A percentile compares a stretch with the other conserved stretches of the same genome.
These are phyloP conservation scores for Paramecium sexaurelia DNA, from an alignment of 73 alveolate genomes.

Conservation along the genomic window DNA sequence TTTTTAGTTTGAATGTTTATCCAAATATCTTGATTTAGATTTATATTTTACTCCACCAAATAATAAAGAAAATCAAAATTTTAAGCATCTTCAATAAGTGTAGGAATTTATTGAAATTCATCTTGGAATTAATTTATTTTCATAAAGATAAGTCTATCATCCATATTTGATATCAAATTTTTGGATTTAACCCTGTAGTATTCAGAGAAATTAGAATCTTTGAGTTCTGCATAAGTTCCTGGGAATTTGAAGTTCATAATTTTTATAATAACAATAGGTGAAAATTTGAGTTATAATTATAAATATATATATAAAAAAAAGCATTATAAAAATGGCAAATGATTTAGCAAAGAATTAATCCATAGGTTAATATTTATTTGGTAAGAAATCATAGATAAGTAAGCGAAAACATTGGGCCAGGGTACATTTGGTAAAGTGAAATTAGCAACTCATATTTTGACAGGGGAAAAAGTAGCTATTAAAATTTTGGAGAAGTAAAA, in stretches of 20 bases:
- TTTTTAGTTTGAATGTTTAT: background rate
- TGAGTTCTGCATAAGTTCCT: background rate
- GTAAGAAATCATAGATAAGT: background rate
- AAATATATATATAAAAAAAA: too few relatives aligned
- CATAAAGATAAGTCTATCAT: background rate
- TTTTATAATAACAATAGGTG: background rate
- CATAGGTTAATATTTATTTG: slow-evolving; percentile 3
- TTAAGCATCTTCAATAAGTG: background rate
- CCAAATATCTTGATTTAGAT: background rate
- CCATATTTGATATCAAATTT: slow-evolving; percentile 10
- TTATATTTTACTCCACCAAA: background rate
- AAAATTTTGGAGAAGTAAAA: slow-evolving; percentile 81
- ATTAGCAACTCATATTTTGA: slow-evolving; percentile 78
- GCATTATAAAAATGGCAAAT: background rate
- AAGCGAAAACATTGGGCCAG: slow-evolving; percentile 76
- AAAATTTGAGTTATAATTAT: background rate
- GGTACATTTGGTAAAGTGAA: slow-evolving; percentile 90
- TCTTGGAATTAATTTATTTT: background rate
- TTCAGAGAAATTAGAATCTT: background rate
- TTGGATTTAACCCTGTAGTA: slow-evolving; percentile 4
- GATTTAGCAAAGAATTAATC: background rate
- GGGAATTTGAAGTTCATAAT: background rate
- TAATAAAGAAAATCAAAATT: background rate
- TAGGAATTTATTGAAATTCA: background rate
- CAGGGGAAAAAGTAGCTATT: slow-evolving; percentile 89